These are phyloP conservation scores for Veloporphyrellus conicus DNA, from an alignment of 1,284 basidiomycete species.

Conservation along the genomic window DNA sequence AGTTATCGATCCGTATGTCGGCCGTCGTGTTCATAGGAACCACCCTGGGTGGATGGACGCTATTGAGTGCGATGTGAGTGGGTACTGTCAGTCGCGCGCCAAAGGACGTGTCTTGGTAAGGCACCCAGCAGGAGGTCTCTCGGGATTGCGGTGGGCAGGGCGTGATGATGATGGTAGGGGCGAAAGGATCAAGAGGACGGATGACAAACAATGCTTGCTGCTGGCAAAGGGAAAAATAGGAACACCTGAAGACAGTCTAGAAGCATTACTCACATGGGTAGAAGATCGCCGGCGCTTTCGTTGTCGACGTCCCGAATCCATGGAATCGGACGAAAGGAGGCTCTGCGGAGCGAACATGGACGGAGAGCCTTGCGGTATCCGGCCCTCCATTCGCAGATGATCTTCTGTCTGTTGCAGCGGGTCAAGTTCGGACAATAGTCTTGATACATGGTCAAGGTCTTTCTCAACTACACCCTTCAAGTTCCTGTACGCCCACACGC, in stretches of 20 bases:
- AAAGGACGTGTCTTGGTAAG: conserved; percentile 53
- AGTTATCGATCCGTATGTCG: conserved; percentile 15
- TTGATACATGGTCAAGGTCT: conserved; percentile 29
- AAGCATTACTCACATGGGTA: conserved; percentile 17
- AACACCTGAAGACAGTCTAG: not conserved
- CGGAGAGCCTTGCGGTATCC: conserved; percentile 1
- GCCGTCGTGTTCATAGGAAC: too few relatives aligned
- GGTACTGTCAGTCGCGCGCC: conserved; percentile 51
- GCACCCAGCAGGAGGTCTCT: conserved; percentile 44
- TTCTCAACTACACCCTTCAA: too few relatives aligned
- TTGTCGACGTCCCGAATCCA: conserved; percentile 13
- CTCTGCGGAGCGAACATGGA: not conserved
- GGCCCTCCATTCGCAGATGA: not conserved
- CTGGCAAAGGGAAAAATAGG: not conserved
- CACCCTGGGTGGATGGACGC: too few relatives aligned
- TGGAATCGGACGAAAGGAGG: not conserved
- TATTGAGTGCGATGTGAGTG: conserved; percentile 32
- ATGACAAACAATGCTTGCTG: conserved; percentile 27
- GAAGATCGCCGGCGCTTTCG: conserved; percentile 29
- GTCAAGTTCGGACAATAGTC: conserved; percentile 35
- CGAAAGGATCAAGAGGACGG: conserved; percentile 33
- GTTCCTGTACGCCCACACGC: too few relatives aligned
- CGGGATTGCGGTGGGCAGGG: conserved; percentile 39
- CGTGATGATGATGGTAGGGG: conserved; percentile 51
- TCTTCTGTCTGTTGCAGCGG: conserved; percentile 9